Percentiles rank a stretch among this genome's conserved stretches.
phyloP scores from a whole-genome alignment of 2,329 filamentous ascomycete species.

The Apiospora hydei region DNA sequence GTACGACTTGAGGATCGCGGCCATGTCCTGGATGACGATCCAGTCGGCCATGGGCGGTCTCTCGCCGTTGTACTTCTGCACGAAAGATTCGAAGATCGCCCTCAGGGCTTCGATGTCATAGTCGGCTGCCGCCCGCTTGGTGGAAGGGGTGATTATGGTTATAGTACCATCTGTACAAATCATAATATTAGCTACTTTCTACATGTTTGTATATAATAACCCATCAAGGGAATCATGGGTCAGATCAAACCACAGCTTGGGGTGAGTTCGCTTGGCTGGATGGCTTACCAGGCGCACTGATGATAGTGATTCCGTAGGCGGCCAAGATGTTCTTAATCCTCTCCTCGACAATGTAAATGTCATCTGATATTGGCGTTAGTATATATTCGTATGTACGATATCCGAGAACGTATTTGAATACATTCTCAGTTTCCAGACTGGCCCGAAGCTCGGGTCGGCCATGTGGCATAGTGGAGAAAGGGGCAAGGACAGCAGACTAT shows the following conservation, averaged over 20 bases:
- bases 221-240: neutral
- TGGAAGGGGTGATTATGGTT: slow-evolving; percentile 26
- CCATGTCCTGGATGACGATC: slow-evolving; percentile 34
- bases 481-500: neutral
- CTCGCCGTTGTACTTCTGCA: slow-evolving; percentile 26
- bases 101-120: slow-evolving; percentile 25
- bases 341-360: slow-evolving; percentile 27
- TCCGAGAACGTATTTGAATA: neutral
- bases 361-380: slow-evolving; percentile 12
- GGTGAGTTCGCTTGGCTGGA: neutral
- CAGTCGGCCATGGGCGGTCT: slow-evolving; percentile 33
- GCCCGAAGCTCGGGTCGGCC: neutral
- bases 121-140: slow-evolving; percentile 22
- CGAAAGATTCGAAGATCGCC: slow-evolving; percentile 22
- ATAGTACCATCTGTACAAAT: slow-evolving; percentile 22
- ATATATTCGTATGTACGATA: neutral
- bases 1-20: slow-evolving; percentile 33
- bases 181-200: neutral
- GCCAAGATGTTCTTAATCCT: slow-evolving; percentile 28
- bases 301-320: slow-evolving; percentile 26
- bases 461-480: neutral
- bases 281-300: slow-evolving; percentile 23
- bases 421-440: neutral
- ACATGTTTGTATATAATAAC: neutral
- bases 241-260: neutral